phyloP scores from a whole-genome alignment of 2,329 filamentous ascomycete species.

The Pseudofabraea citricarpa region DNA sequence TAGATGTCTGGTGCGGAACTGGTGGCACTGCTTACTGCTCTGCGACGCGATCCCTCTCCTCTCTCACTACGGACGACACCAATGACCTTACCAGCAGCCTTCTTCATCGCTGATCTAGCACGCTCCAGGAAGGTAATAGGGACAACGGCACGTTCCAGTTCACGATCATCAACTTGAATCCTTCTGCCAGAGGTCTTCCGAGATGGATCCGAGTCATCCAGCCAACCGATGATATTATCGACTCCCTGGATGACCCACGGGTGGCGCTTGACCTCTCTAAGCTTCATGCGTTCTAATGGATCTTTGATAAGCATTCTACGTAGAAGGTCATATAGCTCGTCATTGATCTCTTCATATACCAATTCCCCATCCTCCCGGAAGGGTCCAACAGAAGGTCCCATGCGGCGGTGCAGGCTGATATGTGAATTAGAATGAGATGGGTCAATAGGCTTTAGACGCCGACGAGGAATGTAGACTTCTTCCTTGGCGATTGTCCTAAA shows the following conservation, averaged over 20 bases:
- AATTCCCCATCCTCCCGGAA: slow-evolving; percentile 76
- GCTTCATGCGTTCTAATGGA: slow-evolving; percentile 78
- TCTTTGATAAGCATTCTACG: slow-evolving; percentile 81
- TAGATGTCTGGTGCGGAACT: slow-evolving; percentile 57
- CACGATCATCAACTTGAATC: slow-evolving; percentile 88
- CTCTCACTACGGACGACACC: slow-evolving; percentile 40
- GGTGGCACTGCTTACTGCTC: slow-evolving; percentile 57
- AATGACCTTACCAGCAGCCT: slow-evolving; percentile 59
- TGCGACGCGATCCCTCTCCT: slow-evolving; percentile 48
- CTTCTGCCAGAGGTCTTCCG: slow-evolving; percentile 72
- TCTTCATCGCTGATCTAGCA: slow-evolving; percentile 72
- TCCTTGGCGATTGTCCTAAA: slow-evolving; percentile 89
- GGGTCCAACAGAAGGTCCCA: slow-evolving; percentile 42
- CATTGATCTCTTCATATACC: slow-evolving; percentile 80
- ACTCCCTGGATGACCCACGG: slow-evolving; percentile 84
- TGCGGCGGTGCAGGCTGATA: slow-evolving; percentile 49
- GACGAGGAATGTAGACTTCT: slow-evolving; percentile 82
- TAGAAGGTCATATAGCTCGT: slow-evolving; percentile 74
- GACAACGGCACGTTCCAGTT: slow-evolving; percentile 86
- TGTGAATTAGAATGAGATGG: slow-evolving; percentile 51
- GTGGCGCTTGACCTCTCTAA: slow-evolving; percentile 90
- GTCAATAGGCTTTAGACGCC: slow-evolving; percentile 73
- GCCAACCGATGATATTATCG: slow-evolving; percentile 70
- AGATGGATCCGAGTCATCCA: slow-evolving; percentile 89
- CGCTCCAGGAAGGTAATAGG: slow-evolving; percentile 84